A percentile compares a stretch with the other conserved stretches of the same genome.
These are phyloP conservation scores for Xylariales sp. DNA, from an alignment of 2,329 filamentous ascomycete species.

Conservation along the genomic window DNA sequence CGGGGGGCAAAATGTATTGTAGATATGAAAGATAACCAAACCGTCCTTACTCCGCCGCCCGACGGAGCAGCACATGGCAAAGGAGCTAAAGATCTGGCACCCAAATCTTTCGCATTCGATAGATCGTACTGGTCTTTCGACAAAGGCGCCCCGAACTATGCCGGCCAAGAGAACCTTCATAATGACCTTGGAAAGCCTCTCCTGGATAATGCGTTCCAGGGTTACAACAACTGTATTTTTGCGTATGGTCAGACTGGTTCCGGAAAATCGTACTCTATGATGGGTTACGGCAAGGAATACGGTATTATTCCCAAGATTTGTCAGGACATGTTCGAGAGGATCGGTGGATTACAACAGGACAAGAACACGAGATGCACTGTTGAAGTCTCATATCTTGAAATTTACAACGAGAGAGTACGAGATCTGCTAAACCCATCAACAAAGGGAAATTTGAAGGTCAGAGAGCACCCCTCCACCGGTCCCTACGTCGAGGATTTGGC, in stretches of 20 bases:
- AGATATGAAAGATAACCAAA: slow-evolving; percentile 94
- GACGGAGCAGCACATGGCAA: slow-evolving; percentile 69
- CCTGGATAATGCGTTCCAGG: slow-evolving; percentile 96
- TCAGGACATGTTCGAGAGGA: slow-evolving; percentile 95
- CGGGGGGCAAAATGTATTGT: slow-evolving; percentile 96
- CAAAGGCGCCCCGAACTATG: slow-evolving; percentile 82
- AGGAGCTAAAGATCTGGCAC: slow-evolving; percentile 74
- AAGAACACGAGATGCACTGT: slow-evolving; percentile 88
- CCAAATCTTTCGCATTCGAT: slow-evolving; percentile 95
- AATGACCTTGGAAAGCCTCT: slow-evolving; percentile 88
- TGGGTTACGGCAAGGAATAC: slow-evolving; percentile 96
- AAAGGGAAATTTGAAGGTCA: slow-evolving; percentile 95
- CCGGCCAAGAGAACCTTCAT: slow-evolving; percentile 90
- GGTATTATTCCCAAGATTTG: slow-evolving; percentile 98
- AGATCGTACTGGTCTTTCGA: slow-evolving; percentile 98
- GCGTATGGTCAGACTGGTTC: slow-evolving; percentile 98
- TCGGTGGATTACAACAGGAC: slow-evolving; percentile 76
- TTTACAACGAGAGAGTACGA: slow-evolving; percentile 97
- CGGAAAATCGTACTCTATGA: slow-evolving; percentile 99
- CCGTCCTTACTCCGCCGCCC: slow-evolving; percentile 80
- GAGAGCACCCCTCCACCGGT: slow-evolving; percentile 96
- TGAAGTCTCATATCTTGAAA: slow-evolving; percentile 98
- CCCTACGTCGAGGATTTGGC: slow-evolving; percentile 98
- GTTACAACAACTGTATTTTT: slow-evolving; percentile 99
- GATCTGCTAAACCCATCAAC: slow-evolving; percentile 95